phyloP scores from a whole-genome alignment of 768 basidiomycete species.

The Gloeopeniophorella convolvens region DNA sequence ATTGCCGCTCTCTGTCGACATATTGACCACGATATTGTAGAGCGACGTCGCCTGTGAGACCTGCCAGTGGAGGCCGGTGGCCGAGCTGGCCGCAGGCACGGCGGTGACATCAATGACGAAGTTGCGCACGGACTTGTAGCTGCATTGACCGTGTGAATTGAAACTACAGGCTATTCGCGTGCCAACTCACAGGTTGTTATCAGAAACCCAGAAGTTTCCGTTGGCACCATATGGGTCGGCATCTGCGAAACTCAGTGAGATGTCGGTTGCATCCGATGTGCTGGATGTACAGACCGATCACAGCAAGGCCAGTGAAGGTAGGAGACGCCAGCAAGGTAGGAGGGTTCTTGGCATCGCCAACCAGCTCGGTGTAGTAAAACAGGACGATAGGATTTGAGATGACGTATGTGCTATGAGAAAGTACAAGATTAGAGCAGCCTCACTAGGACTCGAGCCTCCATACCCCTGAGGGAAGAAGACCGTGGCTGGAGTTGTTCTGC shows the following conservation, averaged over 20 bases:
- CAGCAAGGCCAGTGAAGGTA: conserved; percentile 61
- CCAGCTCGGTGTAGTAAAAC: conserved; percentile 72
- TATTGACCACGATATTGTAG: conserved; percentile 65
- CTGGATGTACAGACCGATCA: conserved; percentile 49
- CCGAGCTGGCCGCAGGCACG: too few species aligned
- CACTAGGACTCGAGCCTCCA: conserved; percentile 16
- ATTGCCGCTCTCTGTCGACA: conserved; percentile 58
- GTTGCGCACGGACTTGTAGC: conserved; percentile 67
- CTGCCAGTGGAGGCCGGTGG: too few species aligned
- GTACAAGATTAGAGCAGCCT: neutral
- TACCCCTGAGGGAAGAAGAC: conserved; percentile 74
- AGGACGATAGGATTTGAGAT: conserved; percentile 62
- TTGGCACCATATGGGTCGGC: conserved; percentile 70
- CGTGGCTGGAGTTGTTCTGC: conserved; percentile 62
- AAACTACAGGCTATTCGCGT: too few species aligned
- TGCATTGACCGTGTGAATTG: too few species aligned
- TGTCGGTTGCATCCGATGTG: too few species aligned
- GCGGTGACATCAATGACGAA: too few species aligned
- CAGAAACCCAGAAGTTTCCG: conserved; percentile 53
- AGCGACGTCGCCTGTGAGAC: too few species aligned
- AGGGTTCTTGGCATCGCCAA: conserved; percentile 64
- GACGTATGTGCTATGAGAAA: conserved; percentile 48
- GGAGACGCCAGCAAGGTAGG: conserved; percentile 61
- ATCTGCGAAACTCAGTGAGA: conserved; percentile 33
- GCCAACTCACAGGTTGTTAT: conserved; percentile 71